Evolutionary conservation across 2,329 filamentous ascomycete genomes (phyloP), one percentile per base, ranked within the genome.

Genomic region (Sclerotiophoma versabilis): DNA sequence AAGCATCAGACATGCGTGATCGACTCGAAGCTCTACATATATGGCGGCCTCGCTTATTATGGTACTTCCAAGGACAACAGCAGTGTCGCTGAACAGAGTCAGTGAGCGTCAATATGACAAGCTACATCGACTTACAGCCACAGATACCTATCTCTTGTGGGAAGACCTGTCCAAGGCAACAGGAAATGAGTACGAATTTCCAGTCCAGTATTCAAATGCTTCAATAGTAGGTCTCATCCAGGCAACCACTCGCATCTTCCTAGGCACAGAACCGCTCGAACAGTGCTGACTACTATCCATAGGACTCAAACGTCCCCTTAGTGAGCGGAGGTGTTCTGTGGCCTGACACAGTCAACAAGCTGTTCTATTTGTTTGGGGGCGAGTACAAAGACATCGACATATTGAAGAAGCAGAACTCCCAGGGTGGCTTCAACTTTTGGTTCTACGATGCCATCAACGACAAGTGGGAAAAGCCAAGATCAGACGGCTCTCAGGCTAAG

Each of bases 321-420:
- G 70, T 80, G 5, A 64, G 65, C 42, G 74, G 77, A 23, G 77
- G 77, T 5, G 60, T 80, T 1, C 71, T 87, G 2, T 87, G 84
- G 84, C 75, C 78, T 4, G 85, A 87, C 66, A 71, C 76, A 7
- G 75, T 84, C 33, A 87, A 87, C 72, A 85, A 85, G 66, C 73
- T 80, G n/a, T 78, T 87, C 34, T 87, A 84, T 64, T 74, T 84
- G 0, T 87, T 81, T 60, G 85, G 84, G 19, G 84, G 85, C 34
- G 81, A 86, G 59, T 82, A 81, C 27, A 38, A 34, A 3, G 44
- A 55, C 2, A 12, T 36, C 26, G 19, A n/a, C n/a, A n/a, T n/a
- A n/a, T n/a, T 32, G 15, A 38, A 73, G 1, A 79, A 80, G 0
- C 23, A 27, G 5, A 45, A 23, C 1, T 75, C 25, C 14, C n/a